These are phyloP conservation scores for Podaxis mareebaensis DNA, from an alignment of 768 basidiomycete species.

Conservation along the genomic window DNA sequence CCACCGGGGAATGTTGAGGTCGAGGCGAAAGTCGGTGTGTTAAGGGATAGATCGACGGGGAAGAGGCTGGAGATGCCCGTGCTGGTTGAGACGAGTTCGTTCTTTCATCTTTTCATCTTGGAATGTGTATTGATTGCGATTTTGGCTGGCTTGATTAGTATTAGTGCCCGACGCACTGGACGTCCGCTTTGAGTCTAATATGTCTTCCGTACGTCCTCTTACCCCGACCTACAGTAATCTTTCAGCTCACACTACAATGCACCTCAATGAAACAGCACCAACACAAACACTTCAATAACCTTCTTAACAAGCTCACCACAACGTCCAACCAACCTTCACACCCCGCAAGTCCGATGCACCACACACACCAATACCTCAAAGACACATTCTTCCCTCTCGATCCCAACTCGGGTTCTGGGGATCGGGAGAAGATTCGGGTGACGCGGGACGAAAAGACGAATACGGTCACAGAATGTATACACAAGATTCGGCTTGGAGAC, in stretches of 20 bases:
- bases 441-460: constrained; percentile 79
- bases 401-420: constrained; percentile 23
- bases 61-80: constrained; percentile 70
- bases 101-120: constrained; percentile 13
- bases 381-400: constrained; percentile 75
- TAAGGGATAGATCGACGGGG: constrained; percentile 58
- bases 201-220: constrained; percentile 69
- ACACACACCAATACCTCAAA: constrained; percentile 74
- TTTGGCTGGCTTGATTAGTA: constrained; percentile 45
- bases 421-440: constrained; percentile 72
- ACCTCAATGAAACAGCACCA: constrained; percentile 56
- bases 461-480: constrained; percentile 62
- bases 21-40: constrained; percentile 85
- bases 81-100: constrained; percentile 82
- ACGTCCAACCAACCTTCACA: constrained; percentile 53
- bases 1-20: constrained; percentile 66
- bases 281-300: constrained; percentile 82
- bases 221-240: neutral
- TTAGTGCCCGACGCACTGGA: constrained; percentile 61
- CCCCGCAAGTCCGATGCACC: constrained; percentile 60
- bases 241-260: neutral
- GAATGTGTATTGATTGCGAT: neutral
- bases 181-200: constrained; percentile 87
- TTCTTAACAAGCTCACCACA: constrained; percentile 81
- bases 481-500: constrained; percentile 83